These are phyloP conservation scores for Boletus sp. DNA, from an alignment of 1,284 basidiomycete genomes.

Conservation along the genomic window DNA sequence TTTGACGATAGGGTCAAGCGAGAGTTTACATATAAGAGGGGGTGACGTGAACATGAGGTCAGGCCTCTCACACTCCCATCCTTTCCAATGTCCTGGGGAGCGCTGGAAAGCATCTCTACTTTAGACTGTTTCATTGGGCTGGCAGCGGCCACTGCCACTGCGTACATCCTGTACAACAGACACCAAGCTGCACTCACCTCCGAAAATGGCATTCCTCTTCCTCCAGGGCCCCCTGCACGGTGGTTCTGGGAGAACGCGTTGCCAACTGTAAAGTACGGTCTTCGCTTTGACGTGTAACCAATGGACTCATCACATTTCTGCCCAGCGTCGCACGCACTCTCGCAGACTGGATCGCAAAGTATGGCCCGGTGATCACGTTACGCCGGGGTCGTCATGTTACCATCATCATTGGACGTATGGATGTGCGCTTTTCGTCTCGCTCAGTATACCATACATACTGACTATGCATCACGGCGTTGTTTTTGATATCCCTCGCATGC, in stretches of 20 bases:
- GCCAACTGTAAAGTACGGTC: conserved; percentile 26
- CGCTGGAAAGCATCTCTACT: not conserved
- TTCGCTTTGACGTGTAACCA: not conserved
- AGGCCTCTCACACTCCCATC: not conserved
- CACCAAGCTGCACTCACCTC: not conserved
- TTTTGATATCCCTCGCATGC: no score
- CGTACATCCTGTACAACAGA: conserved; percentile 6
- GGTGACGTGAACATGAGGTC: not conserved
- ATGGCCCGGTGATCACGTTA: conserved; percentile 40
- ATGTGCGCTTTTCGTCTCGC: conserved; percentile 31
- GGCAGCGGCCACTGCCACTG: not conserved
- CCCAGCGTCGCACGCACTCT: conserved; percentile 23
- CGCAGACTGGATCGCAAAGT: conserved; percentile 35
- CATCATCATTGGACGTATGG: conserved; percentile 37
- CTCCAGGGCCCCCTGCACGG: conserved; percentile 31
- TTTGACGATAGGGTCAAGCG: no score
- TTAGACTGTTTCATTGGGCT: conserved; percentile 6
- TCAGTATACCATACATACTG: not conserved
- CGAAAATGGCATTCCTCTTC: conserved; percentile 23
- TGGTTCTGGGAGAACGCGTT: conserved; percentile 36
- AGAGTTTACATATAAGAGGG: not conserved
- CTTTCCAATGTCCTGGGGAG: not conserved
- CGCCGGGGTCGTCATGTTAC: conserved; percentile 31
- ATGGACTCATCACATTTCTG: not conserved
- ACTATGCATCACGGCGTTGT: not conserved